Percentiles rank a stretch among this genome's conserved stretches.
phyloP scores from a whole-genome alignment of 2,329 filamentous ascomycete genomes.

The Westerdykella aurantiaca region DNA sequence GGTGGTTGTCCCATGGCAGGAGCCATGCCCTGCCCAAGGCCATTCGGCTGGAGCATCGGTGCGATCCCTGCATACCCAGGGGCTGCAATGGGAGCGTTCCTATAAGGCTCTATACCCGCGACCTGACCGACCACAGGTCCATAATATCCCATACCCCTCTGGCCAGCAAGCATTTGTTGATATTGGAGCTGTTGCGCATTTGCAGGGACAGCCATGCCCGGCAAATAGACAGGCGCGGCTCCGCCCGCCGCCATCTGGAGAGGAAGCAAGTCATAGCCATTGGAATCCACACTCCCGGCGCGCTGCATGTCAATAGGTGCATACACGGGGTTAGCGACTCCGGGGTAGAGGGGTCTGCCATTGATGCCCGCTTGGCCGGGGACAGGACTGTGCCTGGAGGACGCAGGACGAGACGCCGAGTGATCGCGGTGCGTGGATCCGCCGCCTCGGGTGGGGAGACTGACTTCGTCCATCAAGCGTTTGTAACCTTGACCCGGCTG shows the following conservation, averaged over 20 bases:
- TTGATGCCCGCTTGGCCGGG: conserved; percentile 21
- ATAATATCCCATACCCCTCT: conserved; percentile 39
- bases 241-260: conserved; percentile 28
- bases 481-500: conserved; percentile 96
- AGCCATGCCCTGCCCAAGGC: conserved; percentile 37
- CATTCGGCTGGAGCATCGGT: conserved; percentile 46
- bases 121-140: conserved; percentile 41
- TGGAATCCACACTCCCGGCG: conserved; percentile 47
- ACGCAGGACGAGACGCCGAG: conserved; percentile 33
- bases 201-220: conserved; percentile 37
- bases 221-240: conserved; percentile 27
- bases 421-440: conserved; percentile 34
- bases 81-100: conserved; percentile 38
- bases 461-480: conserved; percentile 96
- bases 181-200: conserved; percentile 52
- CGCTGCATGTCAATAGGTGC: conserved; percentile 42
- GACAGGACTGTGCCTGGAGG: conserved; percentile 31
- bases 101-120: conserved; percentile 39
- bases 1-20: conserved; percentile 29
- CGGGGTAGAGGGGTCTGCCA: conserved; percentile 33
- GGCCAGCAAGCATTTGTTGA: conserved; percentile 50
- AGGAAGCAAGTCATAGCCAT: conserved; percentile 42
- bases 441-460: conserved; percentile 59
- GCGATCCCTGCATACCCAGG: conserved; percentile 36
- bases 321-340: conserved; percentile 33